Base-by-base conservation (phyloP, 2,329 filamentous ascomycete species). In the Nemania serpens region DNA sequence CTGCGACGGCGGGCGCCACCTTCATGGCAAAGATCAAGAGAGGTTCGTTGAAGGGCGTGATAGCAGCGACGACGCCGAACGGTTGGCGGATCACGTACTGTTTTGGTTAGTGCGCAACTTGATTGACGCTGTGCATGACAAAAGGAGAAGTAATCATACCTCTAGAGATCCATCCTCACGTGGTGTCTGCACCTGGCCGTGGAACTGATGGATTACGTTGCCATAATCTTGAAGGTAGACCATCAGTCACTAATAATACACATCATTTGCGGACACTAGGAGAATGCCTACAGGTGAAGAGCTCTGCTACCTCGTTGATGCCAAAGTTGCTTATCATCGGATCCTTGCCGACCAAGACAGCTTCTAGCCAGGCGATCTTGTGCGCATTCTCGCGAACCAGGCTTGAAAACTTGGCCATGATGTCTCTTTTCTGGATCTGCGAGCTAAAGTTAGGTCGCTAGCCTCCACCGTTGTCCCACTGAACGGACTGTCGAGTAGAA, bases 21-120 rank as follows among this genome's bases (percentile, higher is more conserved):
- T 92, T 92, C 88, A 89, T 90, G 5, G 86, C 87, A 15, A 89
- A 88, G 85, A 93, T 93, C 18, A 82, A 81, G 1, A 94, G 80
- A 1, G 91, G 91, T 67, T 89, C 91, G 74, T 94, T 94, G 89
- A 90, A 94, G 9, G 90, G 90, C 18, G 91, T 91, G 65, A 93
- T 93, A 75, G 83, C 82, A 12, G 84, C 90, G 67, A 90, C 91
- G 0, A 95, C 91, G 41, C 91, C 91, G 36, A 94, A 78, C 1
- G 91, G 91, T 75, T 94, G 87, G n/a, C 66, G 65, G 15, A 68
- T 65, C 25, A 66, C 58, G 25, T 67, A 69, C 52, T 64, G 6
- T 18, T 36, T 18, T 7, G 12, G 10, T 62, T 33, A 64, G 47
- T 41, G 10, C 22, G 18, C 25, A 6, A 18, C 5, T 5, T 12